A percentile compares a stretch with the other conserved stretches of the same genome.
These are phyloP conservation scores for Nitzschia palea DNA, from an alignment of 108 stramenopile genomes.

Conservation along the genomic window DNA sequence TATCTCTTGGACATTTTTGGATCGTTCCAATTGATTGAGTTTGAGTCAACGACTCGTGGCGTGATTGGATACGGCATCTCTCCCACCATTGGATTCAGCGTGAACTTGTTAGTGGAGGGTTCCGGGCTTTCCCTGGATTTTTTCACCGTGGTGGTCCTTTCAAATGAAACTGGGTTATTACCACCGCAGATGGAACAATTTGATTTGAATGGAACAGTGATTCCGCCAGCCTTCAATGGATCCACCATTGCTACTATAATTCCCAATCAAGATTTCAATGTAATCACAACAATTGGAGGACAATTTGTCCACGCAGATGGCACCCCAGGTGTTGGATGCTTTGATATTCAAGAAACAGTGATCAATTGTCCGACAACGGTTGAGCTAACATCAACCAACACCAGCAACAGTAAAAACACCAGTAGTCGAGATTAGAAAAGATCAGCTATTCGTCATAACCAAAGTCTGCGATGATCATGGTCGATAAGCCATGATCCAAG, in stretches of 20 bases:
- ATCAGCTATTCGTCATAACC: no score
- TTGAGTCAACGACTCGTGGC: slow-evolving; percentile 16
- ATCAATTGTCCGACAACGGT: slow-evolving; percentile 15
- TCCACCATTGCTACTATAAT: neutral
- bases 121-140: neutral
- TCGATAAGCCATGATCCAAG: no score
- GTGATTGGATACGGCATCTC: slow-evolving; percentile 5
- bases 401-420: neutral
- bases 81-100: slow-evolving; percentile 1
- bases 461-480: no score
- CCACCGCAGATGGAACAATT: slow-evolving; percentile 3
- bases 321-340: slow-evolving; percentile 5
- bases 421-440: neutral
- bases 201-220: neutral
- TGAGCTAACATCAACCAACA: neutral
- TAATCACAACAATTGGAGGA: slow-evolving; percentile 10
- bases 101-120: neutral
- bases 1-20: slow-evolving; percentile 34
- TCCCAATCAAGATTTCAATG: neutral
- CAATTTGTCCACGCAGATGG: neutral
- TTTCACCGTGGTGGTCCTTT: slow-evolving; percentile 12
- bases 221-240: slow-evolving; percentile 3
- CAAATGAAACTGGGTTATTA: neutral
- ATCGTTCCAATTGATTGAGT: slow-evolving; percentile 19
- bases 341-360: neutral